Percentiles rank a stretch among this genome's conserved stretches.
These are phyloP conservation scores for Bolboschoenoplectus hybrid DNA, from an alignment of 202 grass and related monocot genomes.

Conservation along the genomic window DNA sequence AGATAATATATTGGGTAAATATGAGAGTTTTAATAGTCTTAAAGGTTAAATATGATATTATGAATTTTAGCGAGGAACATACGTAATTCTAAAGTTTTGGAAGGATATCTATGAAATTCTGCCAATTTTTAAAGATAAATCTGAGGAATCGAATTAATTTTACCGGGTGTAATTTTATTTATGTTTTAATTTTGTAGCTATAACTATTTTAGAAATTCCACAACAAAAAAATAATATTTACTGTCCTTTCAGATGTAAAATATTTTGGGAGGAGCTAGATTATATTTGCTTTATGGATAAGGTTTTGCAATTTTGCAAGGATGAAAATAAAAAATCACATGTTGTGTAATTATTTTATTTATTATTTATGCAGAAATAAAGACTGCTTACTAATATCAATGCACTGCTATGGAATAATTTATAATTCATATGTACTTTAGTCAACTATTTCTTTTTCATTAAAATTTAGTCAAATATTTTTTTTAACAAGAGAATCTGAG, in stretches of 20 bases:
- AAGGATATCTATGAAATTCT: too few relatives aligned
- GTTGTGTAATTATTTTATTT: neutral
- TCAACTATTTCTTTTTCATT: slow-evolving; percentile 5
- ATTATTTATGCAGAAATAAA: neutral
- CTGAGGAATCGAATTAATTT: too few relatives aligned
- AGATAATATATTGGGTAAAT: too few relatives aligned
- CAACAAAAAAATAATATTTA: too few relatives aligned
- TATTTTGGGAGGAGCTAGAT: neutral
- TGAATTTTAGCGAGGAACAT: too few relatives aligned
- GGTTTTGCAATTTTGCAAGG: neutral
- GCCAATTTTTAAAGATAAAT: too few relatives aligned
- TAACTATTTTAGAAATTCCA: too few relatives aligned
- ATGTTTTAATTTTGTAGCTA: neutral
- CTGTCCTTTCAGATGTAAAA: too few relatives aligned
- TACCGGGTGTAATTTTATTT: neutral
- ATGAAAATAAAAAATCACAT: neutral
- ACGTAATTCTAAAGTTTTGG: too few relatives aligned
- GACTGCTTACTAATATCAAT: neutral
- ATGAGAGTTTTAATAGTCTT: too few relatives aligned
- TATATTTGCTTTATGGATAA: neutral
- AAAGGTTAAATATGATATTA: too few relatives aligned
- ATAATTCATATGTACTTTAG: neutral
- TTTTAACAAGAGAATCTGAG: slow-evolving; percentile 18
- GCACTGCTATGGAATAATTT: neutral
- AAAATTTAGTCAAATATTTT: neutral